These are phyloP conservation scores for Calcarisporium arbuscula DNA, from an alignment of 2,329 filamentous ascomycete genomes.

Conservation along the genomic window DNA sequence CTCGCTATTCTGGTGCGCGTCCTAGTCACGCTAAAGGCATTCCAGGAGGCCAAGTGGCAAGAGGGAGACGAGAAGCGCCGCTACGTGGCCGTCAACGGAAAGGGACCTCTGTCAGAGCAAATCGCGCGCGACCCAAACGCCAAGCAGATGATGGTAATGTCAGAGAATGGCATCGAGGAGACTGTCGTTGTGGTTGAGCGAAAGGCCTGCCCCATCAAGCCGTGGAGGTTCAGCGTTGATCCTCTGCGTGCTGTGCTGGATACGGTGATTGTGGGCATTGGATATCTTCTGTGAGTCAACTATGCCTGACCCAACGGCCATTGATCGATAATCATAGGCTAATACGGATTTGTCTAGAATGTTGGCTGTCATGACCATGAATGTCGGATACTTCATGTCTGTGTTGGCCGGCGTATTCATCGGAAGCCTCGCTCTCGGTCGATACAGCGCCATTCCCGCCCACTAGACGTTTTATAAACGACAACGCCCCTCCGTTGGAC, in stretches of 20 bases:
- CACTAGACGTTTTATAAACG: constrained; percentile 34
- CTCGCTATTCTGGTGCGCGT: constrained; percentile 65
- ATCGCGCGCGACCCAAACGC: constrained; percentile 53
- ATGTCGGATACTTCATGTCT: constrained; percentile 77
- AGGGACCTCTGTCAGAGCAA: constrained; percentile 51
- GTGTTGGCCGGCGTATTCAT: constrained; percentile 75
- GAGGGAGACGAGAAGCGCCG: constrained; percentile 66
- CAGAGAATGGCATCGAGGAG: constrained; percentile 75
- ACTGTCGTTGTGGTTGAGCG: constrained; percentile 66
- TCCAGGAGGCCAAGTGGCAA: constrained; percentile 57
- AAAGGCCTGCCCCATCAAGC: constrained; percentile 45
- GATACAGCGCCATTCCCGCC: constrained; percentile 50
- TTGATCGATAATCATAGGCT: too few relatives aligned
- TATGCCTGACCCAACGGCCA: neutral
- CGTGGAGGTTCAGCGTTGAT: constrained; percentile 79
- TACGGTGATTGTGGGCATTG: constrained; percentile 66
- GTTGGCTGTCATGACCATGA: constrained; percentile 87
- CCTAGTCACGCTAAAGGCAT: constrained; percentile 66
- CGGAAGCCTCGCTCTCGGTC: constrained; percentile 76
- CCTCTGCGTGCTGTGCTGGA: constrained; percentile 65
- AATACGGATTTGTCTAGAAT: constrained; percentile 52
- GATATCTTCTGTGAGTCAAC: constrained; percentile 73
- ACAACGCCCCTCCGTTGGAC: too few relatives aligned
- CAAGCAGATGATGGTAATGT: constrained; percentile 61
- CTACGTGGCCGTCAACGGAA: constrained; percentile 68